Percentiles rank a stretch among this genome's conserved stretches.
Conservation (phyloP, 768 basidiomycete species). For the Psilocybe subaeruginosa region DNA sequence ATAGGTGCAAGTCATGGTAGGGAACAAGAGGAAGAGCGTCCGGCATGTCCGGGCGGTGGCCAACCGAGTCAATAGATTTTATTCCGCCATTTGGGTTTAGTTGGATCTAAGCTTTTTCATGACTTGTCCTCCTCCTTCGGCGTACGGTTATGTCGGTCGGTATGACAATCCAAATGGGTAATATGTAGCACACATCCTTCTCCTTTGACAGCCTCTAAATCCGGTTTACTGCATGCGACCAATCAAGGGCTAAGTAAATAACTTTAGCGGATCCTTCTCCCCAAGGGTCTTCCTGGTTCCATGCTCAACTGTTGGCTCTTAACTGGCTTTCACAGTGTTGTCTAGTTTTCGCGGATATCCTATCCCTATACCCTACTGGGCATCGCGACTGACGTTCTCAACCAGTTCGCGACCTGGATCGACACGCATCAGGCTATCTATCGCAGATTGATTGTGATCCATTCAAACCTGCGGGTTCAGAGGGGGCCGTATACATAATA, state of each 20-base stretch:
- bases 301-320: background rate
- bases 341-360: background rate
- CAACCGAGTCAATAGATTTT: background rate
- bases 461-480: constrained; percentile 14
- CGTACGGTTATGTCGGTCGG: constrained; percentile 24
- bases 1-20: background rate
- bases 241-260: constrained; percentile 2
- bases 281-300: constrained; percentile 6
- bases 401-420: background rate
- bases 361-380: background rate
- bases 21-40: background rate
- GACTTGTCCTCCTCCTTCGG: constrained; percentile 15
- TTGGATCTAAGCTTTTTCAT: constrained; percentile 1
- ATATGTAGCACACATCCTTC: constrained; percentile 12
- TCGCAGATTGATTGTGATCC: background rate
- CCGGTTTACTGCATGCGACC: constrained; percentile 16
- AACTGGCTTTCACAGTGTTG: background rate
- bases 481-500: constrained; percentile 4
- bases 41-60: background rate
- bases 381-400: background rate
- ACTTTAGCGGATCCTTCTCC: constrained; percentile 4
- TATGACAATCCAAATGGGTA: constrained; percentile 29
- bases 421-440: background rate
- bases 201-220: constrained; percentile 18
- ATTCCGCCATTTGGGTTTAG: background rate